Evolutionary conservation across 177 flowering plant genomes (phyloP).

Genomic region (Viscum album): DNA sequence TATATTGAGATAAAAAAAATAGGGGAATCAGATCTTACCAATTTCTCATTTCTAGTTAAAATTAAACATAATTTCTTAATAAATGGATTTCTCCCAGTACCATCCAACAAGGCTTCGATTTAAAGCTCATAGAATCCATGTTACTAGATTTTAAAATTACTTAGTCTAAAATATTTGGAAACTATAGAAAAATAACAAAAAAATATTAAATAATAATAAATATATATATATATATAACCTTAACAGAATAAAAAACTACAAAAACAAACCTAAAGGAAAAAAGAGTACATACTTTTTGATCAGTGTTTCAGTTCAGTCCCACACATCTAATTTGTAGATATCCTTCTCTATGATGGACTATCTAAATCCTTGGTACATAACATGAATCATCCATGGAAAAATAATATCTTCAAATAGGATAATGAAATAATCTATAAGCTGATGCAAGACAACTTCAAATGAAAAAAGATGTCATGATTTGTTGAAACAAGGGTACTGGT

Average conservation of each 20-base stretch:
- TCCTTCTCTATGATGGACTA: slow-evolving; percentile 83
- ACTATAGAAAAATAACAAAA: slow-evolving; percentile 23
- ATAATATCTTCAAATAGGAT: slow-evolving; percentile 36
- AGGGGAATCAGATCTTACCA: not conserved
- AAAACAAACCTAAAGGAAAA: not conserved
- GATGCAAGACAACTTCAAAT: not conserved
- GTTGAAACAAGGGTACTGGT: no score
- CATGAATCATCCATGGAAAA: slow-evolving; percentile 76
- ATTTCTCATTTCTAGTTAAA: no score
- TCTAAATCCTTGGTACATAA: slow-evolving; percentile 67
- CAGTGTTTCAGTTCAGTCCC: slow-evolving; percentile 89
- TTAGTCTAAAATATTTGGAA: slow-evolving; percentile 76
- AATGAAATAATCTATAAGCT: slow-evolving; percentile 6
- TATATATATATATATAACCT: slow-evolving; percentile 6
- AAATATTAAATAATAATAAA: not conserved
- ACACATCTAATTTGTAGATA: slow-evolving; percentile 82
- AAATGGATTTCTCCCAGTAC: slow-evolving; percentile 22
- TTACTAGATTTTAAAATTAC: slow-evolving; percentile 54
- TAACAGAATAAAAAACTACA: not conserved
- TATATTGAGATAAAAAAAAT: slow-evolving; percentile 19
- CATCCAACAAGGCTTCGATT: slow-evolving; percentile 75
- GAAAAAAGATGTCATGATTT: not conserved
- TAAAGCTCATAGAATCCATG: slow-evolving; percentile 88
- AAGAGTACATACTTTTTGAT: slow-evolving; percentile 35
- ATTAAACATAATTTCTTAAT: not conserved